phyloP scores from a whole-genome alignment of 2,329 filamentous ascomycete genomes.

The Ascochyta rabiei region DNA sequence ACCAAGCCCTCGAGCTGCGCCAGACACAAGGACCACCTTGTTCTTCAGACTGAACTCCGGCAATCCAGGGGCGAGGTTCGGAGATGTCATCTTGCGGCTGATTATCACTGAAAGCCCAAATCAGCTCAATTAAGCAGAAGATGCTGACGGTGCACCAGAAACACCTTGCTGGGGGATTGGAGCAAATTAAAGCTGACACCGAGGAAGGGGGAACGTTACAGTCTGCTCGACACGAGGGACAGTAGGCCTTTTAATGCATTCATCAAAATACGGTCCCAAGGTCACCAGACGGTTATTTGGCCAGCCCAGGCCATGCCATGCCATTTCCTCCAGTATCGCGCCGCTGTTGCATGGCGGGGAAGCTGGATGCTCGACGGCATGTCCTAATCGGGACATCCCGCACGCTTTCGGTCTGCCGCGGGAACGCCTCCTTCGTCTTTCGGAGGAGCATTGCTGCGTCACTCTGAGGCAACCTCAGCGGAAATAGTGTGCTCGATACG shows the following conservation, averaged over 20 bases:
- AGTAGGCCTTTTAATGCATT: background rate
- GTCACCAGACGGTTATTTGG: slow-evolving; percentile 8
- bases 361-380: slow-evolving; percentile 11
- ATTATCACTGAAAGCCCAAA: background rate
- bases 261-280: background rate
- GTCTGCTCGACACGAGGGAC: background rate
- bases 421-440: slow-evolving; percentile 11
- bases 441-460: slow-evolving; percentile 1
- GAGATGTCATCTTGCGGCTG: slow-evolving; percentile 20
- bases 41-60: slow-evolving; percentile 78
- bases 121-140: background rate
- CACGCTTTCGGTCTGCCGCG: background rate
- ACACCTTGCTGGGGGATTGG: background rate
- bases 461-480: background rate
- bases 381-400: slow-evolving; percentile 14
- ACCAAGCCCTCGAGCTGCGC: slow-evolving; percentile 74
- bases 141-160: slow-evolving; percentile 1
- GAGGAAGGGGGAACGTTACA: background rate
- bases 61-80: slow-evolving; percentile 46
- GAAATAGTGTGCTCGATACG: slow-evolving; percentile 1
- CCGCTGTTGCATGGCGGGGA: slow-evolving; percentile 7
- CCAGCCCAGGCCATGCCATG: slow-evolving; percentile 3
- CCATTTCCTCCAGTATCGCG: slow-evolving; percentile 1
- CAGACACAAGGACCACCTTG: slow-evolving; percentile 74
- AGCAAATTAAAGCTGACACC: background rate